phyloP scores from a whole-genome alignment of 169 alveolate species.

The Plasmodium vivax region DNA sequence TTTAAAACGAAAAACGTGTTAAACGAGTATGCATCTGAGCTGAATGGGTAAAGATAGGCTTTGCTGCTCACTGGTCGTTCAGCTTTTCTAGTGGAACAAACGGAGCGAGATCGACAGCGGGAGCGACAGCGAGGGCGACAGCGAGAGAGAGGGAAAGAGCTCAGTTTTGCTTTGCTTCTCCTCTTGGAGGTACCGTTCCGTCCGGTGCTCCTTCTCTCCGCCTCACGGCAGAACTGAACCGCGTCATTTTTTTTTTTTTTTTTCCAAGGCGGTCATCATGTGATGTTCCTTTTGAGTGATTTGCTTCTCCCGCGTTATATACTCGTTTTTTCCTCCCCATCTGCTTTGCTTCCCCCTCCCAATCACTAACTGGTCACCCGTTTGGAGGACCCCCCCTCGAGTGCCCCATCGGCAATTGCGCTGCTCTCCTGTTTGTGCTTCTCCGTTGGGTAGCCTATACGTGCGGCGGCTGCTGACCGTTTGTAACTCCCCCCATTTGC shows the following conservation, averaged over 20 bases:
- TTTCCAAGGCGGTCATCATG: not conserved
- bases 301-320: no score
- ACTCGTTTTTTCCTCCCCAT: no score
- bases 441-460: not conserved
- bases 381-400: not conserved
- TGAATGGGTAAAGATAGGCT: not conserved
- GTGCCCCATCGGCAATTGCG: not conserved
- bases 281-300: not conserved
- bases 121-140: no score
- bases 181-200: not conserved
- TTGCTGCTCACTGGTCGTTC: not conserved
- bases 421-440: not conserved
- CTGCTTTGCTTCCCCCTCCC: not conserved
- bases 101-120: not conserved
- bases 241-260: not conserved
- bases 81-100: not conserved
- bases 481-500: no score
- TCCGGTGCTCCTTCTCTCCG: not conserved
- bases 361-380: not conserved
- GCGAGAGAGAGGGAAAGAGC: no score
- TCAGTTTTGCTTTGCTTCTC: not conserved
- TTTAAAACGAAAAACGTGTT: not conserved
- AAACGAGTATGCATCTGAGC: not conserved
- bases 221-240: not conserved
- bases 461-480: not conserved